Conservation (phyloP, 306 rosid genomes). For the Gynostemma pentaphyllum region DNA sequence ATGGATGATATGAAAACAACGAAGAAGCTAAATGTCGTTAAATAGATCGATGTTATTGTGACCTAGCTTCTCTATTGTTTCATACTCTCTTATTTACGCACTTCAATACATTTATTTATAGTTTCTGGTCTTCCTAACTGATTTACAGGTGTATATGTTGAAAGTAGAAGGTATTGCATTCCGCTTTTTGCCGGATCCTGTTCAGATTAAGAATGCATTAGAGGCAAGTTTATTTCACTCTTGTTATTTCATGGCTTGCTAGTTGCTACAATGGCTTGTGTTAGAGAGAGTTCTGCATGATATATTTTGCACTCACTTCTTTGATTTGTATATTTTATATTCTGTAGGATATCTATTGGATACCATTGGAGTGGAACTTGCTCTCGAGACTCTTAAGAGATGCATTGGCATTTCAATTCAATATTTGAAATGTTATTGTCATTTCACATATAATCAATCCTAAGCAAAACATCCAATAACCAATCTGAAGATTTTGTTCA, state of each 20-base stretch:
- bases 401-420: neutral
- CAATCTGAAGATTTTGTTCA: neutral
- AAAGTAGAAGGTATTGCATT: slow-evolving; percentile 99
- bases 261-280: neutral
- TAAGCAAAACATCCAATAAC: neutral
- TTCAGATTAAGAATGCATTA: slow-evolving; percentile 79
- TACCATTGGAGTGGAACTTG: neutral
- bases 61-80: neutral
- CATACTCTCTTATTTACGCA: neutral
- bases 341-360: neutral
- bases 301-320: neutral
- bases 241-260: neutral
- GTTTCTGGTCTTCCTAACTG: neutral
- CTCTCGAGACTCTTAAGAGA: neutral
- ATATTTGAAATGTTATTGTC: neutral
- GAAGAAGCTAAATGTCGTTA: neutral
- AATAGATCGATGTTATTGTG: neutral
- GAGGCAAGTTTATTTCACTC: slow-evolving; percentile 46
- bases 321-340: neutral
- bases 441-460: neutral
- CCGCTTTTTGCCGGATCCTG: slow-evolving; percentile 88
- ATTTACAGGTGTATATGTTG: slow-evolving; percentile 69
- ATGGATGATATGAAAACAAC: neutral
- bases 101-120: neutral
- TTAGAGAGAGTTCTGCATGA: neutral